A percentile compares a stretch with the other conserved stretches of the same genome.
These are phyloP conservation scores for Fusarium chlamydosporum DNA, from an alignment of 2,329 filamentous ascomycete genomes.

Conservation along the genomic window DNA sequence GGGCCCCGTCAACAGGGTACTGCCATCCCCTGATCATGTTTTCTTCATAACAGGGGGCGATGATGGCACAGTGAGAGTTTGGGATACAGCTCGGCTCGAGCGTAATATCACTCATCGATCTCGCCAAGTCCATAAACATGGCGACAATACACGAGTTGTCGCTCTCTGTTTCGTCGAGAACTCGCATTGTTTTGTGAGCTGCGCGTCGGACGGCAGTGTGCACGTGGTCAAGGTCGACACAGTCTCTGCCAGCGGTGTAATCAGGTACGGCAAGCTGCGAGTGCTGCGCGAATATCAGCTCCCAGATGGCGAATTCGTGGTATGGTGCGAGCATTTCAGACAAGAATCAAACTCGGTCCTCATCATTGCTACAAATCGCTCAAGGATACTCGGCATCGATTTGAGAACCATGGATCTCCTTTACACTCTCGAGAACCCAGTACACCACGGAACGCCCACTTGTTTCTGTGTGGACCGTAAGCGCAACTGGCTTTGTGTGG, in stretches of 20 bases:
- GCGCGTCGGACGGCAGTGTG: constrained; percentile 89
- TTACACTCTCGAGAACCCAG: constrained; percentile 85
- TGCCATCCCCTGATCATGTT: constrained; percentile 87
- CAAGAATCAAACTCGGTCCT: constrained; percentile 85
- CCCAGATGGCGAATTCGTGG: constrained; percentile 78
- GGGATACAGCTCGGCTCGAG: constrained; percentile 92
- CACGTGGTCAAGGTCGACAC: constrained; percentile 87
- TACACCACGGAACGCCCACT: constrained; percentile 91
- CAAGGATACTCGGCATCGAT: constrained; percentile 86
- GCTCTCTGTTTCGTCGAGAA: constrained; percentile 92
- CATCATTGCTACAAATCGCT: constrained; percentile 87
- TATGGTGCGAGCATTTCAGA: constrained; percentile 94
- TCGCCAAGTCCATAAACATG: constrained; percentile 86
- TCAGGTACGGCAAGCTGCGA: constrained; percentile 83
- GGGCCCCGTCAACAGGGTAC: constrained; percentile 83
- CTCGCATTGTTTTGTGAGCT: constrained; percentile 93
- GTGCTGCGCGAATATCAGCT: constrained; percentile 86
- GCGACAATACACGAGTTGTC: constrained; percentile 78
- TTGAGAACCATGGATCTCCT: constrained; percentile 87
- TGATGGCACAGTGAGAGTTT: constrained; percentile 90
- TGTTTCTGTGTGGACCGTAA: constrained; percentile 90
- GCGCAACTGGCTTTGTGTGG: constrained; percentile 90
- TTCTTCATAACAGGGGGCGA: constrained; percentile 97
- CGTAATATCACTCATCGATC: constrained; percentile 91
- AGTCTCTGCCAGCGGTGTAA: constrained; percentile 62